Base-by-base conservation (phyloP, 1,284 basidiomycete genomes). In the Melampsora larici-populina region DNA sequence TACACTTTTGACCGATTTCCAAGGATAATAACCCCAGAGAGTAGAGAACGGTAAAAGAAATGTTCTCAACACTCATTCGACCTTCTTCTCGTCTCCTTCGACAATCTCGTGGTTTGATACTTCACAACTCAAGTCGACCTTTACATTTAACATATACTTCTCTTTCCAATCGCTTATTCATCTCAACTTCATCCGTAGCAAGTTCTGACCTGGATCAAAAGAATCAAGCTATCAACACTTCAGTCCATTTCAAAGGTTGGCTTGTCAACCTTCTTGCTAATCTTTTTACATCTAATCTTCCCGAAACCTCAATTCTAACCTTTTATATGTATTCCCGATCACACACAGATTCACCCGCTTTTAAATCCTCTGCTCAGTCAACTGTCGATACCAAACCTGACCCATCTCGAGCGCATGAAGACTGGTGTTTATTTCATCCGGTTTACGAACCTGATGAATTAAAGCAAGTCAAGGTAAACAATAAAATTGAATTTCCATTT, bases 371-470 rank as follows among this genome's bases (percentile, higher is more conserved):
- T 15, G 3, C 17, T 55, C 24, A 21, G 24, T 24, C 51, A 24
- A 5, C 51, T 55, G 9, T 36, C 9, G 36, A 36, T 55, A 3
- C 51, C 24, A 26, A 55, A 3, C 13, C 18, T 13, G 62, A 63
- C 18, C 62, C 62, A 33, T 33, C 62, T 63, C n/a, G 62, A 2
- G 24, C 62, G 8, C 62, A 63, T 33, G 62, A 63, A 63, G 62
- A 63, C 26, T 63, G 62, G 62, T 63, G 62, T 63, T 33, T 63
- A 18, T 63, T 63, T 63, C 62, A 63, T 63, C 62, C 62, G 8
- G 62, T 63, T 18, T 63, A 63, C 18, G 31, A 5, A 26, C 31
- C 62, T 5, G 62, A 63, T 63, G 62, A 63, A 33, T 33, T 63
- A 33, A 63, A 63, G 26, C 62, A 63, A 63, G 62, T 63, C 5